Evolutionary conservation across 2,329 filamentous ascomycete species (phyloP).

Genomic region (Alternaria consortialis): DNA sequence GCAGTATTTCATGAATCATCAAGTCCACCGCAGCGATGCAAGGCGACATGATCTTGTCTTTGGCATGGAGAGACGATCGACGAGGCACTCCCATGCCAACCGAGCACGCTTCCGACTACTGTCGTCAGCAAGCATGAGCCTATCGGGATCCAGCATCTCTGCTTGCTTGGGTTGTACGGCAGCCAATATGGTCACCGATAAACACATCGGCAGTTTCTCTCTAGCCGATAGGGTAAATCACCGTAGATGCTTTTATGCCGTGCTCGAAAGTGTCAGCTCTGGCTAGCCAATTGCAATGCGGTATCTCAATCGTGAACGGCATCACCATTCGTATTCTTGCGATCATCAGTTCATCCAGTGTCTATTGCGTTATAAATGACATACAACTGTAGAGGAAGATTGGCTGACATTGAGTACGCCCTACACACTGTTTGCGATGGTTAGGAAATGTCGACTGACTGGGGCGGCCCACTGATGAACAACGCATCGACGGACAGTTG

Average conservation of each 20-base stretch:
- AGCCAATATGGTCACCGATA: constrained; percentile 2
- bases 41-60: constrained; percentile 15
- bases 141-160: constrained; percentile 14
- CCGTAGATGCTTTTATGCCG: not conserved
- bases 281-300: not conserved
- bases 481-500: constrained; percentile 27
- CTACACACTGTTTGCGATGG: not conserved
- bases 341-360: not conserved
- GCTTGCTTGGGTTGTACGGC: constrained; percentile 24
- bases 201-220: constrained; percentile 11
- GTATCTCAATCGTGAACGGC: not conserved
- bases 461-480: constrained; percentile 12
- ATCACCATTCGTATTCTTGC: not conserved
- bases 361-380: not conserved
- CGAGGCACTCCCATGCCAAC: constrained; percentile 20
- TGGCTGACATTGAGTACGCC: not conserved
- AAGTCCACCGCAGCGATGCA: constrained; percentile 12
- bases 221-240: constrained; percentile 7
- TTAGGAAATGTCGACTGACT: not conserved
- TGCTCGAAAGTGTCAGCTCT: not conserved
- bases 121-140: constrained; percentile 9
- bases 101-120: not conserved
- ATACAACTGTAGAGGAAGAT: not conserved
- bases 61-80: constrained; percentile 16
- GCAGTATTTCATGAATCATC: not conserved